Conservation (phyloP, 2,329 filamentous ascomycete species). For the Phyllosticta citribraziliensis region DNA sequence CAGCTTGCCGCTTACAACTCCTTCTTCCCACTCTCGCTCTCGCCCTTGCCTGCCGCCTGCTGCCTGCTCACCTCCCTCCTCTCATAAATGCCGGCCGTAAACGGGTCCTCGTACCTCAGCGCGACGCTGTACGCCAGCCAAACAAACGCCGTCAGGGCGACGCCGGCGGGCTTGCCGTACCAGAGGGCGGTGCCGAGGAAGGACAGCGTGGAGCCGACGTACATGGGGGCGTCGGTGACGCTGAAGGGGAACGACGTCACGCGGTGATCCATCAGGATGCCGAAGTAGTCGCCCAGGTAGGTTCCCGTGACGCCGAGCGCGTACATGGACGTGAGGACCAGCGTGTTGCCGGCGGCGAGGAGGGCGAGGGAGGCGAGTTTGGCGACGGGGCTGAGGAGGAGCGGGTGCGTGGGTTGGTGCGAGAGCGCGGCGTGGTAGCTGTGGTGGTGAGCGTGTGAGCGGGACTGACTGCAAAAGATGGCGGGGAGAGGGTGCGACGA, state of each 20-base stretch:
- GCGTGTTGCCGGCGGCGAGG: conserved; percentile 64
- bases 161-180: conserved; percentile 77
- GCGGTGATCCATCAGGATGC: conserved; percentile 90
- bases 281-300: conserved; percentile 97
- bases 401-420: conserved; percentile 63
- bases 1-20: conserved; percentile 4
- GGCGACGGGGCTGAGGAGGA: conserved; percentile 51
- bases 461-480: conserved; percentile 6
- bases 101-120: conserved; percentile 82
- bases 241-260: conserved; percentile 96
- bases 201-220: conserved; percentile 85
- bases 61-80: conserved; percentile 52
- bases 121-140: conserved; percentile 71
- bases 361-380: conserved; percentile 61
- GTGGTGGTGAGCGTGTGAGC: conserved; percentile 24
- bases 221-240: conserved; percentile 86
- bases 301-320: conserved; percentile 89
- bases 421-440: conserved; percentile 79
- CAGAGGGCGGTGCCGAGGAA: conserved; percentile 82
- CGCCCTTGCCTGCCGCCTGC: conserved; percentile 20
- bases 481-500: conserved; percentile 15
- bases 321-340: conserved; percentile 86
- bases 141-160: conserved; percentile 67
- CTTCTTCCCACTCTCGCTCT: conserved; percentile 26
- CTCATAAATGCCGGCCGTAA: conserved; percentile 85